phyloP scores from a whole-genome alignment of 2,329 filamentous ascomycete genomes.

The Apiospora hydei region DNA sequence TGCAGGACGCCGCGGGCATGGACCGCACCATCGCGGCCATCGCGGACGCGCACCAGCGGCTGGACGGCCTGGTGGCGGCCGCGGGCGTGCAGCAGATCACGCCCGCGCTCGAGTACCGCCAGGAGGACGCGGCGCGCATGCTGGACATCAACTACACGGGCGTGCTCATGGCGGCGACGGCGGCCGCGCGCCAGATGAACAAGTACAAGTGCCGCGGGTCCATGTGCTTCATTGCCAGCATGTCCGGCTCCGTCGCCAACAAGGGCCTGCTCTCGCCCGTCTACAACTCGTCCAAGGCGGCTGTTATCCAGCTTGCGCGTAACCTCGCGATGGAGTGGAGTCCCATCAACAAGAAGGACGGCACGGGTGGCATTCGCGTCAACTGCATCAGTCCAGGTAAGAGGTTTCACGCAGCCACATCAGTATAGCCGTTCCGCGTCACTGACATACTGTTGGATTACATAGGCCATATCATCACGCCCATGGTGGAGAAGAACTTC shows the following conservation, averaged over 20 bases:
- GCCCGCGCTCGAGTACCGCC: constrained; percentile 70
- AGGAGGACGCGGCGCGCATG: constrained; percentile 65
- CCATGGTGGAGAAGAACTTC: constrained; percentile 77
- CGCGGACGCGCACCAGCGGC: constrained; percentile 63
- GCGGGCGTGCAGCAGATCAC: constrained; percentile 75
- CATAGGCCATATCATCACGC: constrained; percentile 68
- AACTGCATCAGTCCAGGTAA: constrained; percentile 68
- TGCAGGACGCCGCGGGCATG: constrained; percentile 66
- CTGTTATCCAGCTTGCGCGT: constrained; percentile 67
- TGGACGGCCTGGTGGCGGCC: constrained; percentile 75
- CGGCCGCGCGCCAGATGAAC: constrained; percentile 70
- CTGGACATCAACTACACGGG: constrained; percentile 75
- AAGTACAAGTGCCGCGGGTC: constrained; percentile 58
- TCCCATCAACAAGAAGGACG: constrained; percentile 42
- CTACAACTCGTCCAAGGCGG: constrained; percentile 73
- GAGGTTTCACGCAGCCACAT: background rate
- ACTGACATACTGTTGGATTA: background rate
- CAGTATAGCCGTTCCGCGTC: background rate
- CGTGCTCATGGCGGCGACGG: constrained; percentile 74
- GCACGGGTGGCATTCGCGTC: constrained; percentile 65
- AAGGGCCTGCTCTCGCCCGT: constrained; percentile 71
- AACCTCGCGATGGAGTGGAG: constrained; percentile 72
- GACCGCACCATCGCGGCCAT: constrained; percentile 66
- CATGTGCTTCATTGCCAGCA: constrained; percentile 64
- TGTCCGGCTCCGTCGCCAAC: constrained; percentile 59